These are phyloP conservation scores for Chlamydomonas sp. DNA, from an alignment of 139 green algal genomes.

Conservation along the genomic window DNA sequence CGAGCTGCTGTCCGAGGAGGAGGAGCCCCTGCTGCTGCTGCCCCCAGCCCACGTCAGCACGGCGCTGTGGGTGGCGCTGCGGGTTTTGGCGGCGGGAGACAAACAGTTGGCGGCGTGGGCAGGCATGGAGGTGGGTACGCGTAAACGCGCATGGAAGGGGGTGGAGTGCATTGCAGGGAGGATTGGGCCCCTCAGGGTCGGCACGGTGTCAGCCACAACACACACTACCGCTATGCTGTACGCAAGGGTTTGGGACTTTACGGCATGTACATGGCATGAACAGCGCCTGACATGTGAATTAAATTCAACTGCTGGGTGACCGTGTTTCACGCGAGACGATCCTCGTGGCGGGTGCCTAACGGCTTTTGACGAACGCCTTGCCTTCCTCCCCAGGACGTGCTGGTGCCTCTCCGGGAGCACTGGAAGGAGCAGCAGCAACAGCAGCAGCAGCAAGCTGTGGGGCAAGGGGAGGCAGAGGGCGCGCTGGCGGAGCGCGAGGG, in stretches of 20 bases:
- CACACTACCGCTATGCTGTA: not conserved
- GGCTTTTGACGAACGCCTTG: too few relatives aligned
- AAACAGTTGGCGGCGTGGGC: not conserved
- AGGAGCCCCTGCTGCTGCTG: constrained; percentile 37
- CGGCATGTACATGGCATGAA: too few relatives aligned
- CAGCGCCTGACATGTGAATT: not conserved
- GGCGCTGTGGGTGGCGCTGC: constrained; percentile 3
- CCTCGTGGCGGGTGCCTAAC: too few relatives aligned
- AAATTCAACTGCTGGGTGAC: too few relatives aligned
- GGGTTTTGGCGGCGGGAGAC: not conserved
- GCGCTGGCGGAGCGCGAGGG: not conserved
- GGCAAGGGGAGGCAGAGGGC: not conserved
- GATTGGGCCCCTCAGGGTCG: too few relatives aligned
- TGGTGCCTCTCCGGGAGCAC: not conserved
- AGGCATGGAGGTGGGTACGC: constrained; percentile 4
- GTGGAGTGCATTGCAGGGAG: too few relatives aligned
- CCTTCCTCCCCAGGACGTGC: not conserved
- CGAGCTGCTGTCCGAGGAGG: not conserved
- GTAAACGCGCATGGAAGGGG: too few relatives aligned
- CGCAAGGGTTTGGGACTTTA: not conserved
- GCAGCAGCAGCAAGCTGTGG: not conserved
- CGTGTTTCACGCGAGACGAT: too few relatives aligned
- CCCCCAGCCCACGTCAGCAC: constrained; percentile 25
- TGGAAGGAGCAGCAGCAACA: not conserved
- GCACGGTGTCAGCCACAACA: too few relatives aligned